Percentiles rank a stretch among this genome's conserved stretches.
These are phyloP conservation scores for Lunularia cruciata DNA, from an alignment of 225 moss, liverwort and hornwort species.

Conservation along the genomic window DNA sequence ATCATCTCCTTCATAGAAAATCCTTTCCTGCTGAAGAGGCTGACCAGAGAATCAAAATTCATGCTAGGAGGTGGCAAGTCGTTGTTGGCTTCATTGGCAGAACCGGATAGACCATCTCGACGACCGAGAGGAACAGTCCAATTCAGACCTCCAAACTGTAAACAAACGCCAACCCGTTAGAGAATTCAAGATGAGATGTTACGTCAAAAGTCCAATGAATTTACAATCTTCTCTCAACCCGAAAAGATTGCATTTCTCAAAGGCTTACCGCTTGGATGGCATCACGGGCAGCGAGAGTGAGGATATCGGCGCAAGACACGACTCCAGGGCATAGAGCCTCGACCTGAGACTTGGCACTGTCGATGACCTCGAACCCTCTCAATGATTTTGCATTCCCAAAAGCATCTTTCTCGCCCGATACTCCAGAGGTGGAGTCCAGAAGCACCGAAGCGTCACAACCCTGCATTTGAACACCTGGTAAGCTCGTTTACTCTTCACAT, in stretches of 20 bases:
- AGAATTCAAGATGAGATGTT: neutral
- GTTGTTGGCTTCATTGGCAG: slow-evolving; percentile 7
- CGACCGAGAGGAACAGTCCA: slow-evolving; percentile 26
- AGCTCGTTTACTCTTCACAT: too few species aligned
- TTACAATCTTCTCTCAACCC: neutral
- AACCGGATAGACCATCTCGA: slow-evolving; percentile 17
- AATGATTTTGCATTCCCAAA: slow-evolving; percentile 1
- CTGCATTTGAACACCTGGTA: slow-evolving; percentile 22
- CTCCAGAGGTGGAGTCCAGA: slow-evolving; percentile 3
- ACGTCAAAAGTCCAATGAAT: neutral
- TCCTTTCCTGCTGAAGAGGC: slow-evolving; percentile 20
- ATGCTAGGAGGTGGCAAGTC: slow-evolving; percentile 14
- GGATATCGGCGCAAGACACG: slow-evolving; percentile 52
- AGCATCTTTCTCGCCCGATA: slow-evolving; percentile 35
- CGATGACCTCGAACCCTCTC: slow-evolving; percentile 40
- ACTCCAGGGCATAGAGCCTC: slow-evolving; percentile 34
- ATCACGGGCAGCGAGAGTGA: slow-evolving; percentile 34
- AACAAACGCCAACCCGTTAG: neutral
- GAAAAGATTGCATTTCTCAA: neutral
- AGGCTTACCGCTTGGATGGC: slow-evolving; percentile 20
- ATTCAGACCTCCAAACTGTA: slow-evolving; percentile 60
- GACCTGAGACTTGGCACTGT: slow-evolving; percentile 35
- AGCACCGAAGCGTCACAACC: slow-evolving; percentile 45
- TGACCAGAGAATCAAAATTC: slow-evolving; percentile 15
- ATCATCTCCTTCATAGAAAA: slow-evolving; percentile 23